Conservation (phyloP, 2,329 filamentous ascomycete species). For the Neonectria neomacrospora region DNA sequence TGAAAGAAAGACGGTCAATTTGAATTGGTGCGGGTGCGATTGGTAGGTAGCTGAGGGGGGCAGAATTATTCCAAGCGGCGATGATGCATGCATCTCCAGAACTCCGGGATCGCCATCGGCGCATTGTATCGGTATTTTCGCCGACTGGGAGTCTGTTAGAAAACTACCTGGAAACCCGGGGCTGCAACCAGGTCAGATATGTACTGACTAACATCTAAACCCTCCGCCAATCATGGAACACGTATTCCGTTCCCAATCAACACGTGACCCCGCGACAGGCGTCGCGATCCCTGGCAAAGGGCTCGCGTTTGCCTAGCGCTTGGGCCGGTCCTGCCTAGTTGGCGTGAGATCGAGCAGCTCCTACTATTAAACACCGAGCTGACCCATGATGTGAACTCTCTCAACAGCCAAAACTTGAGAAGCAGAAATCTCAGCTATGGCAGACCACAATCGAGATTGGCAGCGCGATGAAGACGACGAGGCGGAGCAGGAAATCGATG, state of each 20-base stretch:
- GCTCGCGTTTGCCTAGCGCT: conserved; percentile 50
- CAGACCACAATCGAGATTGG: conserved; percentile 54
- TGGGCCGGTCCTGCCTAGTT: conserved; percentile 36
- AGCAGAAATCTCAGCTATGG: conserved; percentile 44
- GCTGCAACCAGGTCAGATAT: not conserved
- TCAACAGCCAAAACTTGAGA: conserved; percentile 12
- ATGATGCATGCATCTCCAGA: conserved; percentile 44
- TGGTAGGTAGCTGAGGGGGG: conserved; percentile 34
- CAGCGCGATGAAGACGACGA: conserved; percentile 72
- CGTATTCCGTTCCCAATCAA: conserved; percentile 31
- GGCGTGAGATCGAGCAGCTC: conserved; percentile 38
- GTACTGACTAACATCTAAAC: conserved; percentile 27
- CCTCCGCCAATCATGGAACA: conserved; percentile 42
- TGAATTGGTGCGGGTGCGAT: conserved; percentile 32
- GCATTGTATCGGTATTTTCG: conserved; percentile 39
- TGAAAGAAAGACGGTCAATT: conserved; percentile 29
- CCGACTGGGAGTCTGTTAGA: conserved; percentile 18
- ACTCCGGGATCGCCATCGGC: conserved; percentile 39
- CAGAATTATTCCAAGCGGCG: conserved; percentile 38
- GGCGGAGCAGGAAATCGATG: conserved; percentile 68
- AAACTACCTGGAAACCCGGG: not conserved
- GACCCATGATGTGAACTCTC: conserved; percentile 33
- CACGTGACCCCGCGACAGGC: conserved; percentile 49
- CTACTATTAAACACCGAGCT: conserved; percentile 33
- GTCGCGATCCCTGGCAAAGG: conserved; percentile 36